A percentile compares a stretch with the other conserved stretches of the same genome.
These are phyloP conservation scores for Taiwanofungus camphoratus DNA, from an alignment of 1,284 basidiomycete species.

Conservation along the genomic window DNA sequence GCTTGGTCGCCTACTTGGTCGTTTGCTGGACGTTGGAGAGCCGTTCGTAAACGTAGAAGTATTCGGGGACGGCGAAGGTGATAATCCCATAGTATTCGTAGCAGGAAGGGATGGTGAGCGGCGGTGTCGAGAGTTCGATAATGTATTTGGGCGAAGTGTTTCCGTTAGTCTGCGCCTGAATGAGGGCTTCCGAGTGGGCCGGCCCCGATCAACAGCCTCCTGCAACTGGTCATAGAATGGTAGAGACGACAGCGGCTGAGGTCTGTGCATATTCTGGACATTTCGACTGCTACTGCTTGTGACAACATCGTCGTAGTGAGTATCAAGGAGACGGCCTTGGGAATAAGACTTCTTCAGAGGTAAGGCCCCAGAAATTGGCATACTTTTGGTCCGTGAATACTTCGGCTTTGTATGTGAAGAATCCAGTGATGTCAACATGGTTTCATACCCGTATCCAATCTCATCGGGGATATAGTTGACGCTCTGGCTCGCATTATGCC, in stretches of 20 bases:
- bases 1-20: slow-evolving; percentile 37
- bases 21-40: slow-evolving; percentile 27
- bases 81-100: slow-evolving; percentile 7
- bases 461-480: slow-evolving; percentile 9
- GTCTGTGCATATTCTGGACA: neutral
- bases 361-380: slow-evolving; percentile 30
- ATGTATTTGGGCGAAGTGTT: slow-evolving; percentile 29
- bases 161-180: slow-evolving; percentile 43
- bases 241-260: slow-evolving; percentile 8
- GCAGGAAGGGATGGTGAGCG: slow-evolving; percentile 26
- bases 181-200: slow-evolving; percentile 38
- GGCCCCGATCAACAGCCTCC: slow-evolving; percentile 34
- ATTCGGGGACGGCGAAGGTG: slow-evolving; percentile 19
- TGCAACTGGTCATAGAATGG: slow-evolving; percentile 13
- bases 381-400: slow-evolving; percentile 39
- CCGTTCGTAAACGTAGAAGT: slow-evolving; percentile 14
- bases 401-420: slow-evolving; percentile 10
- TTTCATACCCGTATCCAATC: slow-evolving; percentile 9
- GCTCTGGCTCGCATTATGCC: slow-evolving; percentile 16
- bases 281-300: slow-evolving; percentile 19
- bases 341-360: slow-evolving; percentile 32
- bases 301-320: slow-evolving; percentile 14
- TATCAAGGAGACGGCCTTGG: slow-evolving; percentile 28
- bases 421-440: neutral
- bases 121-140: slow-evolving; percentile 20